Base-by-base conservation (phyloP, 2,329 filamentous ascomycete species). In the Botrytis galanthina region DNA sequence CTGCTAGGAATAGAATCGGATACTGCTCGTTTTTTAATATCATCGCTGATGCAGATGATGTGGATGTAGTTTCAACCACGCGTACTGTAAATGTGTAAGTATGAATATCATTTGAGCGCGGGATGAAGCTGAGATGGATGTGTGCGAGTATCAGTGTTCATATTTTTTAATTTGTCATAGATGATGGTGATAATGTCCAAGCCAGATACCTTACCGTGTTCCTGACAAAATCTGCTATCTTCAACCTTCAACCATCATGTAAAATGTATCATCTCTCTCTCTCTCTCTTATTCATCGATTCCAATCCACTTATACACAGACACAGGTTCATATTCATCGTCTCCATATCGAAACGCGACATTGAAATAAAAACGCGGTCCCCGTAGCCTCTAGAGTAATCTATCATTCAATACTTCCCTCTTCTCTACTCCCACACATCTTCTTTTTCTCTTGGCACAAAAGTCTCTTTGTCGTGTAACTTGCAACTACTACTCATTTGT, bases 1-100 rank as follows among this genome's bases (percentile, higher is more conserved):
- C 26, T 3, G 35, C n/a, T 8, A 8, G n/a, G 3, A 16, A 29
- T 12, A 3, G 0, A 54, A 16, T 29, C 7, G 26, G 4, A 3
- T 6, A 51, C 7, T 5, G 12, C 26, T 51, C 26, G 5, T 54
- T n/a, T n/a, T n/a, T n/a, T 0, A n/a, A 54, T 1, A n/a, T n/a
- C 26, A 54, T 16, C 5, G 26, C 4, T 16, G 12, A 54, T n/a
- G 12, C 5, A 48, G 29, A 35, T 26, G 39, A 64, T 29, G 61
- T 6, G 1, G 14, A 57, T 57, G 6, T 42, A 39, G 4, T 5
- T 42, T 12, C 16, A 10, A n/a, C 5, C 5, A n/a, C 12, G 26
- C 26, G 10, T n/a, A n/a, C 12, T 54, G 48, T 16, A 1, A 16
- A 54, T 16, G 3, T n/a, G 12, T n/a, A 54, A 16, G 12, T 12